A percentile compares a stretch with the other conserved stretches of the same genome.
These are phyloP conservation scores for Chaetomiaceae sp. DNA, from an alignment of 2,329 filamentous ascomycete genomes.

Conservation along the genomic window DNA sequence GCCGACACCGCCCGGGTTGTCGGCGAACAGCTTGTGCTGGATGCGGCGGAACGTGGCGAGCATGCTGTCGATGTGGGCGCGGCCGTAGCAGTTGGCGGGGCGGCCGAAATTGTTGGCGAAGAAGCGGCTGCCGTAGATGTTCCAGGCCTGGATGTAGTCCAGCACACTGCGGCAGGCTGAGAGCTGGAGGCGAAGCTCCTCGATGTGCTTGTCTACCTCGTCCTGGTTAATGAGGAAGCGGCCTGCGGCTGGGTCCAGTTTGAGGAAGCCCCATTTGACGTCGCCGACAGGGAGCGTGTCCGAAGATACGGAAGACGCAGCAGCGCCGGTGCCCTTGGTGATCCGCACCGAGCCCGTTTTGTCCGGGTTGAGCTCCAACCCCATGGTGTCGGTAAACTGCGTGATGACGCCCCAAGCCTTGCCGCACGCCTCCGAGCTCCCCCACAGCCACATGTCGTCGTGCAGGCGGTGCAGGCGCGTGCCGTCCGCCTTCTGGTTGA, in stretches of 20 bases:
- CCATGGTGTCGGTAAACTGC: constrained; percentile 51
- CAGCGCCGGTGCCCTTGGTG: constrained; percentile 13
- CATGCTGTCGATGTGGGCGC: constrained; percentile 48
- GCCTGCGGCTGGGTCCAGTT: constrained; percentile 47
- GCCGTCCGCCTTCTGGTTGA: constrained; percentile 52
- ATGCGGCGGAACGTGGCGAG: constrained; percentile 43
- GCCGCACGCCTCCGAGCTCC: constrained; percentile 40
- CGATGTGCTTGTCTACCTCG: constrained; percentile 56
- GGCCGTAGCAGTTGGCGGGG: constrained; percentile 49
- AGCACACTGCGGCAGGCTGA: constrained; percentile 45
- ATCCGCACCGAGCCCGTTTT: constrained; percentile 49
- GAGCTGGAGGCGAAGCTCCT: constrained; percentile 56
- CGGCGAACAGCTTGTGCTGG: constrained; percentile 44
- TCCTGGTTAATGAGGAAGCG: constrained; percentile 56
- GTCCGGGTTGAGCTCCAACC: constrained; percentile 49
- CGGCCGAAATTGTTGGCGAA: constrained; percentile 51
- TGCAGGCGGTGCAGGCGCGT: constrained; percentile 54
- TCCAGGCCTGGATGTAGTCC: constrained; percentile 48
- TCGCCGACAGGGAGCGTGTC: constrained; percentile 42
- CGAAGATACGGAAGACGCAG: constrained; percentile 25
- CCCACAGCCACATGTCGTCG: constrained; percentile 64
- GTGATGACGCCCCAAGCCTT: constrained; percentile 57
- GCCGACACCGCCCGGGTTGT: constrained; percentile 41
- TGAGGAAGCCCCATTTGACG: constrained; percentile 53
- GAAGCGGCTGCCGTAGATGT: constrained; percentile 49